Conservation (phyloP, 805 yeast species). For the Scheffersomyces amazonensis region DNA sequence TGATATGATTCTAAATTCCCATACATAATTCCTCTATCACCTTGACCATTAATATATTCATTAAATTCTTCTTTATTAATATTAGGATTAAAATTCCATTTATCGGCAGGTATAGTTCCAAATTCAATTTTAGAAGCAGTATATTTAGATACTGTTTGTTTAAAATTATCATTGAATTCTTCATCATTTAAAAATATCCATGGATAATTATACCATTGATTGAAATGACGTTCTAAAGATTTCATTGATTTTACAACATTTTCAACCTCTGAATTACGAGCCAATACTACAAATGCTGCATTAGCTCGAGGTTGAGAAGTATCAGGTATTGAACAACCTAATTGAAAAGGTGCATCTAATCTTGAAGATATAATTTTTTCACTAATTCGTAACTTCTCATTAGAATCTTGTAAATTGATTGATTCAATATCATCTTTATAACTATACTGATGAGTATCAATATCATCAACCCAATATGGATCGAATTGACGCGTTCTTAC, state of each 20-base stretch:
- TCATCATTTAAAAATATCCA: slow-evolving; percentile 88
- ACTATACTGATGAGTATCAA: background rate
- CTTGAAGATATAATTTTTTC: slow-evolving; percentile 8
- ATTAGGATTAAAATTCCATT: slow-evolving; percentile 64
- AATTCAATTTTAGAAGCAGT: slow-evolving; percentile 68
- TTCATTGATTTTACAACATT: slow-evolving; percentile 74
- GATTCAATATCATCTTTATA: background rate
- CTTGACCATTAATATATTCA: slow-evolving; percentile 68
- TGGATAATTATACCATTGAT: slow-evolving; percentile 92
- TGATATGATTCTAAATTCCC: slow-evolving; percentile 83
- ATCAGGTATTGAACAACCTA: slow-evolving; percentile 55
- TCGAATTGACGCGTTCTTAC: no score
- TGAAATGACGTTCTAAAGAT: slow-evolving; percentile 82
- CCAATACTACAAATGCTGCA: slow-evolving; percentile 82
- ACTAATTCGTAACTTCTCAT: background rate
- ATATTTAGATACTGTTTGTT: slow-evolving; percentile 43
- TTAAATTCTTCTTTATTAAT: slow-evolving; percentile 42
- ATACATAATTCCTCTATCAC: slow-evolving; percentile 80
- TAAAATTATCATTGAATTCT: slow-evolving; percentile 66
- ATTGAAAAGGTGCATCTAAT: slow-evolving; percentile 43
- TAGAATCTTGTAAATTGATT: background rate
- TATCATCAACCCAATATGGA: slow-evolving; percentile 1
- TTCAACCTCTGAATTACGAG: slow-evolving; percentile 74
- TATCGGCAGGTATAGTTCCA: slow-evolving; percentile 55
- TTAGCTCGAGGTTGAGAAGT: slow-evolving; percentile 50